phyloP scores from a whole-genome alignment of 1,139 yeast species.

The Kodamaea arcana region DNA sequence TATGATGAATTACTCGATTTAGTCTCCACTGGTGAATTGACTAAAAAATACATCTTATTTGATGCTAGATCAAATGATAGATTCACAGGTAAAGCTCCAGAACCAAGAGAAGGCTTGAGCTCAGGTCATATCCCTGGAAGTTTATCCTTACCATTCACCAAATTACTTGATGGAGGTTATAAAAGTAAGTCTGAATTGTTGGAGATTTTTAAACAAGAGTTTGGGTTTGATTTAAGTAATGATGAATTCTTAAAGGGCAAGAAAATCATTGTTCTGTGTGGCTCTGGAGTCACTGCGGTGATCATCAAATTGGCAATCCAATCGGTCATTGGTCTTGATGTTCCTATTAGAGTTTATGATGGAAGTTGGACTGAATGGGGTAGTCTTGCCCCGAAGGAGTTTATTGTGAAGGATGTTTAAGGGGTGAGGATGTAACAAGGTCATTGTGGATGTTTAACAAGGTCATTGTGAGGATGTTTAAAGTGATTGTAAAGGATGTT shows the following conservation, averaged over 20 bases:
- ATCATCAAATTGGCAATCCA: constrained; percentile 56
- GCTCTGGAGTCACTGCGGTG: constrained; percentile 93
- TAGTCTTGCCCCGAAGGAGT: constrained; percentile 37
- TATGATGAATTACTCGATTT: constrained; percentile 61
- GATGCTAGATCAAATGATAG: constrained; percentile 82
- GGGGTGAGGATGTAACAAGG: too few relatives aligned
- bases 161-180: constrained; percentile 51
- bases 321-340: constrained; percentile 53
- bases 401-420: constrained; percentile 21
- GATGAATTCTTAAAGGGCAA: constrained; percentile 20
- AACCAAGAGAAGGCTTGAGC: constrained; percentile 81
- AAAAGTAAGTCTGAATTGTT: constrained; percentile 44
- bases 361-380: constrained; percentile 91
- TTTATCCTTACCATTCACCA: constrained; percentile 68
- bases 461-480: too few relatives aligned
- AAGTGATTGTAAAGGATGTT: too few relatives aligned
- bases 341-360: constrained; percentile 74
- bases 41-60: constrained; percentile 49
- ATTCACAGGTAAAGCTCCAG: constrained; percentile 75
- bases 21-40: constrained; percentile 46
- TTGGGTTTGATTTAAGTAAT: constrained; percentile 29
- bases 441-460: too few relatives aligned
- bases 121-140: constrained; percentile 90
- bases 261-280: constrained; percentile 82
- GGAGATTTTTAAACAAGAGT: constrained; percentile 41